phyloP scores from a whole-genome alignment of 1,284 basidiomycete genomes.

The Malassezia dermatis region DNA sequence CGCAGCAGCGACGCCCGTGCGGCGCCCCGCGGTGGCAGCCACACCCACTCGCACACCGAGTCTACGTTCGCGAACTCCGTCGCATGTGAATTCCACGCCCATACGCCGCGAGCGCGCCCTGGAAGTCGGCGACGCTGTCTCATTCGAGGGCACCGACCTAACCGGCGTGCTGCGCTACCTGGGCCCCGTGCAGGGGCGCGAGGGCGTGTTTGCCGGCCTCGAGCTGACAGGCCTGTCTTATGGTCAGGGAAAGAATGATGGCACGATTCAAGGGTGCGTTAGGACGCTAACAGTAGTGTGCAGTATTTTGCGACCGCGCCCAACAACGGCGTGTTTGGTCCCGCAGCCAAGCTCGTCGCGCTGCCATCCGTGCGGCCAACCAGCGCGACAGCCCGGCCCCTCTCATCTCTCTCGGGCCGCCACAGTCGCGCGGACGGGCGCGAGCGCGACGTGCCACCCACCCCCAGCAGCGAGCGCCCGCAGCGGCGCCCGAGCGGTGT shows the following conservation, averaged over 20 bases:
- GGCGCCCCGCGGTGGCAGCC: background rate
- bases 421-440: conserved; percentile 22
- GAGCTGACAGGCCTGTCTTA: conserved; percentile 37
- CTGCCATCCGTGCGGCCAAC: conserved; percentile 24
- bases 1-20: background rate
- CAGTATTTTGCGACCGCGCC: conserved; percentile 78
- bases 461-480: background rate
- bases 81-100: background rate
- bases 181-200: conserved; percentile 32
- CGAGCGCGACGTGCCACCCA: background rate
- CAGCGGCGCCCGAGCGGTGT: conserved; percentile 3
- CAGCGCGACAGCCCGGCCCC: conserved; percentile 39
- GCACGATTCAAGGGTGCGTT: conserved; percentile 72
- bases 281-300: conserved; percentile 51
- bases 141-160: conserved; percentile 28
- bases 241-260: conserved; percentile 94
- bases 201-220: conserved; percentile 39
- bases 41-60: background rate
- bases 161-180: conserved; percentile 40
- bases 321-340: conserved; percentile 81
- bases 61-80: background rate
- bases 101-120: conserved; percentile 20
- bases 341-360: conserved; percentile 59
- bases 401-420: conserved; percentile 36
- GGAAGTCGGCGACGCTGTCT: conserved; percentile 37